Evolutionary conservation across 2,329 filamentous ascomycete species (phyloP), one percentile per base, ranked within the genome.

Genomic region (Paraphoma chrysanthemicola): DNA sequence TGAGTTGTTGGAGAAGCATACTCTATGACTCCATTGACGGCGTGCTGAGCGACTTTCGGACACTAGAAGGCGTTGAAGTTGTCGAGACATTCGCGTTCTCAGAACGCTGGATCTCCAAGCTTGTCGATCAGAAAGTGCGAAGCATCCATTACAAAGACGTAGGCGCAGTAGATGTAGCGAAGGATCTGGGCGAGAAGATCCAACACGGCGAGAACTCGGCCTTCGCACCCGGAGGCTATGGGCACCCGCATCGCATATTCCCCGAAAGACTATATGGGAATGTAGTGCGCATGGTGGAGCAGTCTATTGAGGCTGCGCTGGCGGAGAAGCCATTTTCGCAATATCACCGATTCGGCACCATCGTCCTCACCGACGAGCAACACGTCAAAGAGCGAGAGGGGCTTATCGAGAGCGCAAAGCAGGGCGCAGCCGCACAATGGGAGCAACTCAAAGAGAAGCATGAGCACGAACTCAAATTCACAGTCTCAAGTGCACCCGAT

Each of bases 391-490:
- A 67, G 29, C 50, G 56, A n/a, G 52, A 57, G 12, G 49, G 48
- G 18, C 57, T 75, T 8, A 30, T 66, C 3, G 38, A 57, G 1
- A 50, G 59, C 12, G 63, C 68, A 10, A 63, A 63, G 18, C 29
- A 51, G 12, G 61, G 69, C 31, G 73, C 73, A 9, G 33, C 39
- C 14, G 44, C 49, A 2, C 66, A 73, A 44, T 75, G 69, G 70
- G 47, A 67, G n/a, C 45, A 48, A 12, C 49, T 69, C 7, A 64
- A 63, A 44, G 60, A 65, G n/a, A 48, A 53, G 9, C 51, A 60
- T 10, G 62, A 54, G 4, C 61, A 59, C 30, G 69, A 74, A 4
- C 33, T 66, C 3, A 70, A 68, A 44, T 73, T 69, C 48, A 66
- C 57, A 8, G 50, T 68, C 2, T 48, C 63, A 16, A 64, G 60